These are phyloP conservation scores for Penicillium sp. DNA, from an alignment of 2,329 filamentous ascomycete species.

Conservation along the genomic window DNA sequence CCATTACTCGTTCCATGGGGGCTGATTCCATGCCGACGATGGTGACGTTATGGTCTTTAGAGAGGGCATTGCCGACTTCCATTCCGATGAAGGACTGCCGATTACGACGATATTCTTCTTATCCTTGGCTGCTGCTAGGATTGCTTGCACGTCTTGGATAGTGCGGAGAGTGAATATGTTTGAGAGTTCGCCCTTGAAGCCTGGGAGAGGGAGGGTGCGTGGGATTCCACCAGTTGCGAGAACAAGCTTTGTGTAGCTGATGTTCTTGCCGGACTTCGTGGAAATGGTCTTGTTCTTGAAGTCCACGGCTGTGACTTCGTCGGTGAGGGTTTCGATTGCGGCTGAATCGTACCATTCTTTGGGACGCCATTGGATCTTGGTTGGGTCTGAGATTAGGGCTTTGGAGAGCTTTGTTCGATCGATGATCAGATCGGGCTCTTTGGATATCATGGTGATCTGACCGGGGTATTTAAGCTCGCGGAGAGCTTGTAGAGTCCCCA, in stretches of 20 bases:
- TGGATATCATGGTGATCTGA: slow-evolving; percentile 77
- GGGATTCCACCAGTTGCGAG: slow-evolving; percentile 85
- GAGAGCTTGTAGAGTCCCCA: slow-evolving; percentile 80
- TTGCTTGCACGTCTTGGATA: slow-evolving; percentile 74
- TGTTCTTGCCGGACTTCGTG: slow-evolving; percentile 72
- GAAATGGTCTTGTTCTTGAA: slow-evolving; percentile 71
- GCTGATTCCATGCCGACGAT: slow-evolving; percentile 86
- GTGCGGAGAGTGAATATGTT: slow-evolving; percentile 86
- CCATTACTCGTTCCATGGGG: slow-evolving; percentile 85
- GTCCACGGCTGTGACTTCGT: slow-evolving; percentile 72
- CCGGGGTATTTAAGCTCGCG: slow-evolving; percentile 80
- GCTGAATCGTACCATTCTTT: slow-evolving; percentile 73
- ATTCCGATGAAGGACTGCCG: slow-evolving; percentile 97
- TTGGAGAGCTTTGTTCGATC: slow-evolving; percentile 97
- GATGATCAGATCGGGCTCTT: slow-evolving; percentile 83
- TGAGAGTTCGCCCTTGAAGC: slow-evolving; percentile 74
- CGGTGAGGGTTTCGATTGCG: slow-evolving; percentile 57
- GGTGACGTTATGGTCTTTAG: slow-evolving; percentile 79
- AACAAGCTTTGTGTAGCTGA: slow-evolving; percentile 83
- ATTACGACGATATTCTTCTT: slow-evolving; percentile 93
- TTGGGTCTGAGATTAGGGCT: slow-evolving; percentile 77
- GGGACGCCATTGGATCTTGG: slow-evolving; percentile 76
- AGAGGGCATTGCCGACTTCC: slow-evolving; percentile 84
- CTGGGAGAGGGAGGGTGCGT: slow-evolving; percentile 73
- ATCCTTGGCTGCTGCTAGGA: slow-evolving; percentile 72